Evolutionary conservation across 495 filamentous ascomycete species (phyloP), one percentile per base, ranked within the genome.

Genomic region (Symbiotaphrina buchneri): DNA sequence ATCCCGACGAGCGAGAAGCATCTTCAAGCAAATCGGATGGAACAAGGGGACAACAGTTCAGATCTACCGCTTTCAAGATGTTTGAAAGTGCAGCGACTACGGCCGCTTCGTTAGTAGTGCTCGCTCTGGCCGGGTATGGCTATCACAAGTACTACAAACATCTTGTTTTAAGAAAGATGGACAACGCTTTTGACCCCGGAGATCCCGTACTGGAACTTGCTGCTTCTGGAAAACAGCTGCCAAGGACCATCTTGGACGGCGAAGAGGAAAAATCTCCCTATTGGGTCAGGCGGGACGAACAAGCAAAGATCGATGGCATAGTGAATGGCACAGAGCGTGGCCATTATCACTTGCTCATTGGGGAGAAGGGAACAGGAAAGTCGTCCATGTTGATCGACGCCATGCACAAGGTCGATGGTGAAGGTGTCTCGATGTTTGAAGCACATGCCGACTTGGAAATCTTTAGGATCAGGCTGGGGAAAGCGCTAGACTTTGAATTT

Each of bases 361-460:
- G 87, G 13, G 87, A 97, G 44, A 92, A 95, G 52, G 87, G 87
- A 10, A 90, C 81, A 1, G 87, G 87, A 2, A 97, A 97, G 53
- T 83, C 76, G 10, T 83, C 76, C 25, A 94, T 97, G 87, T 53
- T 97, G 6, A 60, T 97, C 22, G 75, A 91, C 41, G 81, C 81
- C 8, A 97, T 97, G 80, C 68, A 71, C 23, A 83, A 85, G 48
- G 68, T 84, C 25, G 64, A 83, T 37, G 87, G 85, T 8, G 73
- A 82, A 33, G 76, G 78, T 10, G 69, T 76, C 32, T 72, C 81
- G 34, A 85, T 95, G 76, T 76, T 94, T 43, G 87, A 97, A 47
- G 84, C 90, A 2, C 87, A 95, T 49, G 77, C 77, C 21, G 83
- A 95, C 51, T 62, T 83, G 1, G 87, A 97, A 44, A 90, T 95